Base-by-base conservation (phyloP, 2,329 filamentous ascomycete genomes). In the Acarospora socialis region DNA sequence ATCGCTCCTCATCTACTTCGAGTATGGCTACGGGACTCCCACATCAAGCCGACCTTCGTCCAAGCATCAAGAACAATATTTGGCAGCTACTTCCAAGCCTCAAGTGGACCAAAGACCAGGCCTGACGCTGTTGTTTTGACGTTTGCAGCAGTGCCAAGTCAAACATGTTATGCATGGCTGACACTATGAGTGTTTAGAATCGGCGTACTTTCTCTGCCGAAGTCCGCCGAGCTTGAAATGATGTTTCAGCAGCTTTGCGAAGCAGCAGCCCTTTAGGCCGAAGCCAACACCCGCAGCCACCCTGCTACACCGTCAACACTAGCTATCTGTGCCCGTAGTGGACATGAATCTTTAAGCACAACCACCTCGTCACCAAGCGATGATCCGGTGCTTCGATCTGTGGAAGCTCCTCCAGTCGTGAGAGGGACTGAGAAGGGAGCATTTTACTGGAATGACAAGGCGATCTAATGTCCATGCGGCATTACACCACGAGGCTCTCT, bases 191-290 rank as follows among this genome's bases (percentile, higher is more conserved):
- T 13, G 14, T 13, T 24, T 4, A 24, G 22, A 13, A 24, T 7
- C 7, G 22, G 14, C 7, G 22, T 24, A 24, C 22, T 13, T 24
- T 24, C 7, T 3, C 22, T 24, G 7, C 22, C n/a, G 7, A 24
- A 24, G 22, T 24, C 4, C 22, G 4, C 3, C 22, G n/a, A 13
- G 22, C 22, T 24, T 7, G 22, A 24, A n/a, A 24, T 7, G 14
- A 24, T 24, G 22, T 24, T 24, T 24, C 22, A 24, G 22, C 22
- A 24, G 22, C 22, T 24, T 4, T 24, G 22, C 14, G 22, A 24
- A 13, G 22, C 22, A 4, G 22, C 22, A 4, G 22, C 22, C 3
- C 4, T 3, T 7, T 24, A 10, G 14, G 22, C 22, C n/a, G 22
- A 24, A 3, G 7, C 7, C 3, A 24, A 24, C 22, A 10, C 22